A percentile compares a stretch with the other conserved stretches of the same genome.
phyloP scores from a whole-genome alignment of 306 rosid species.

The Prunus fruticosa region DNA sequence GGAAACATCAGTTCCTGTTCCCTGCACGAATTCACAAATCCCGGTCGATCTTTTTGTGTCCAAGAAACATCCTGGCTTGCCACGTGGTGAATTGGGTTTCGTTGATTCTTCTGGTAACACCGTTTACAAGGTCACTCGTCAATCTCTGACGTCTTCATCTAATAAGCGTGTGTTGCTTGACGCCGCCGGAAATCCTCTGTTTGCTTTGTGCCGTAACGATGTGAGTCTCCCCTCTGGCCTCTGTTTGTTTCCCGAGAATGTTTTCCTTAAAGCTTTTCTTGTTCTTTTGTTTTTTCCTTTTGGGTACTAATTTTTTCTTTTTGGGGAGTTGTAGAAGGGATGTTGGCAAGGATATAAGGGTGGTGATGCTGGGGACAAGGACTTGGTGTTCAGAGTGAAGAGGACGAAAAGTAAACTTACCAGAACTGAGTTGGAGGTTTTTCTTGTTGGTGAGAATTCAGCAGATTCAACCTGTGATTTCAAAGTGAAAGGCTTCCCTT shows the following conservation, averaged over 20 bases:
- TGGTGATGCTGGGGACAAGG: slow-evolving; percentile 26
- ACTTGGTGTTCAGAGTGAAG: slow-evolving; percentile 49
- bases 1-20: slow-evolving; percentile 14
- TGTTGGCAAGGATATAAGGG: slow-evolving; percentile 77
- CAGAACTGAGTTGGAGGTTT: slow-evolving; percentile 57
- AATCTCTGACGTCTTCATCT: slow-evolving; percentile 36
- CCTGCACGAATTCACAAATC: slow-evolving; percentile 33
- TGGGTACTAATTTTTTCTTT: not conserved
- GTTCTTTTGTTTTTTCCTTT: not conserved
- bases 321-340: slow-evolving; percentile 48
- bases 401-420: slow-evolving; percentile 48
- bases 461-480: slow-evolving; percentile 38
- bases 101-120: slow-evolving; percentile 39
- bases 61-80: slow-evolving; percentile 49
- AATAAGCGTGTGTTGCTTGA: slow-evolving; percentile 45
- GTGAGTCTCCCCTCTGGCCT: slow-evolving; percentile 33
- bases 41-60: slow-evolving; percentile 79
- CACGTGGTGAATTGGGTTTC: slow-evolving; percentile 55
- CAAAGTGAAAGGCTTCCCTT: slow-evolving; percentile 67
- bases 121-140: slow-evolving; percentile 48
- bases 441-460: slow-evolving; percentile 33
- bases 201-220: slow-evolving; percentile 41
- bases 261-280: not conserved
- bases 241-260: not conserved
- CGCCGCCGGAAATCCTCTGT: slow-evolving; percentile 44